Base-by-base conservation (phyloP, 306 rosid species). In the Argentina anserina region DNA sequence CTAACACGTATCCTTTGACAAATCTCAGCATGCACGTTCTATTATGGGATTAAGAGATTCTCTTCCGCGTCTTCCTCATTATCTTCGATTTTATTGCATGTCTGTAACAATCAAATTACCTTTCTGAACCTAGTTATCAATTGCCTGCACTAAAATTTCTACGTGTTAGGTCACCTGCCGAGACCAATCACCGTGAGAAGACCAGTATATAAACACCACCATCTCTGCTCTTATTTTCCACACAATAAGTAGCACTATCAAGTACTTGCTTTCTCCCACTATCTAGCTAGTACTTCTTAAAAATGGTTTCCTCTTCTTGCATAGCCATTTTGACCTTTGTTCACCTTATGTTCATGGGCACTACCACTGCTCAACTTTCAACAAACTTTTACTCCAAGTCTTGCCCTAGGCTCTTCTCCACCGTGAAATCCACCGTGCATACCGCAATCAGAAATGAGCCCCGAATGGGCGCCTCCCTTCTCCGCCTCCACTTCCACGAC, bases 391-490 rank as follows among this genome's bases (percentile, higher is more conserved):
- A 91, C 79, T 84, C 72, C 1, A 69, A 61, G 1, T 77, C 97
- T 36, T 94, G 97, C 63, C 98, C 97, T 1, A 74, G 76, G 2
- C 86, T 93, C 70, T 49, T 81, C 42, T 43, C 86, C 47, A 80
- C 86, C 1, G 94, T 93, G 41, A 87, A 79, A 73, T 63, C 80
- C 56, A 70, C 74, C 0, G 88, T 93, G 28, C 82, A 79, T 23
- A 80, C 90, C 0, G 97, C 94, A 7, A 78, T 93, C 28, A 18
- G 70, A 1, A 93, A 84, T 7, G 98, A 91, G 73, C 28, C 96
- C 28, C 88, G 98, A 23, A 93, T 89, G 92, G 98, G 97, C n/a
- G 97, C 97, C 74, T 93, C 98, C 58, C 84, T 93, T 70, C 90
- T 93, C 13, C 98, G 98, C 69, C 70, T 93, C 77, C 88, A 86